A percentile compares a stretch with the other conserved stretches of the same genome.
These are phyloP conservation scores for Sporothrix curviconia DNA, from an alignment of 2,329 filamentous ascomycete genomes.

Conservation along the genomic window DNA sequence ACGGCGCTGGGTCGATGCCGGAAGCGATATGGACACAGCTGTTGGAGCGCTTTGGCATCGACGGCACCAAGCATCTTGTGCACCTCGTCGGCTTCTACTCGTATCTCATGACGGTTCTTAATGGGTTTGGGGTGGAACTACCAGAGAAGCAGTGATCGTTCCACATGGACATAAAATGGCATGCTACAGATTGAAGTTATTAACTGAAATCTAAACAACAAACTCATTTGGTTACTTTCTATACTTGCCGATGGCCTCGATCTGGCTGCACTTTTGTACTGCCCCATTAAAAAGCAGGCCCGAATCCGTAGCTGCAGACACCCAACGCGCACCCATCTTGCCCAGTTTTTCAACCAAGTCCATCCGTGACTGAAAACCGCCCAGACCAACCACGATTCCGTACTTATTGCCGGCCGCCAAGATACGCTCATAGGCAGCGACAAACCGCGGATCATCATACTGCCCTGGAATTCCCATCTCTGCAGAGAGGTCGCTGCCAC, in stretches of 20 bases:
- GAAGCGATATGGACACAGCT: neutral
- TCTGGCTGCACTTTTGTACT: neutral
- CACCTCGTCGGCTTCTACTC: neutral
- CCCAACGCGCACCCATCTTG: neutral
- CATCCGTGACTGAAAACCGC: neutral
- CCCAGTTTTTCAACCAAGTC: neutral
- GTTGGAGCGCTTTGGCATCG: neutral
- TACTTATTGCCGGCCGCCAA: neutral
- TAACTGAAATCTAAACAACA: too few relatives aligned
- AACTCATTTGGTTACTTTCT: too few relatives aligned
- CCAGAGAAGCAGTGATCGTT: neutral
- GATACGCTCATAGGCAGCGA: neutral
- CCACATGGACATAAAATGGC: too few relatives aligned
- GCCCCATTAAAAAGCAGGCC: neutral
- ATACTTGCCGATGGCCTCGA: neutral
- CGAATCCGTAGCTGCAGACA: neutral
- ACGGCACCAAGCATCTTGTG: neutral
- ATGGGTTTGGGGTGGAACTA: neutral
- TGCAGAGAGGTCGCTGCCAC: slow-evolving; percentile 34
- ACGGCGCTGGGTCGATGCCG: neutral
- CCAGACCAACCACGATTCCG: neutral
- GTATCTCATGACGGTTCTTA: neutral
- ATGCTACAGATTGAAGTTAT: too few relatives aligned
- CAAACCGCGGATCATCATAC: slow-evolving; percentile 24
- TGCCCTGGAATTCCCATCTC: slow-evolving; percentile 36